phyloP scores from a whole-genome alignment of 2,329 filamentous ascomycete species.

The Colletotrichum trifolii region DNA sequence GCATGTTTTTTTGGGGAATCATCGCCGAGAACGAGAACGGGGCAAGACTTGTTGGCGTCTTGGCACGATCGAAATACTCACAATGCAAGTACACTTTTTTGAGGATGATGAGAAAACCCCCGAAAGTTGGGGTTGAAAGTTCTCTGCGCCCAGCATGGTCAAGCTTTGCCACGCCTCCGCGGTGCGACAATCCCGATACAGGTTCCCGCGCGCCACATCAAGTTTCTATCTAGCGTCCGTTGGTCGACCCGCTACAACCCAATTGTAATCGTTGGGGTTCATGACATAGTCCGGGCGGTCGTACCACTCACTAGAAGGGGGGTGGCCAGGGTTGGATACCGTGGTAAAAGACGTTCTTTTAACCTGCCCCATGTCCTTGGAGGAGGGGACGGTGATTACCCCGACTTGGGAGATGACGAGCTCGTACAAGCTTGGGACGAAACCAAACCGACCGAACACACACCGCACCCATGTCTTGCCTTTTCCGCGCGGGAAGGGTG shows the following conservation, averaged over 20 bases:
- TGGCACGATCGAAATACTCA: not conserved
- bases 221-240: not conserved
- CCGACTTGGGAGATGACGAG: constrained; percentile 19
- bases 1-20: not conserved
- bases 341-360: not conserved
- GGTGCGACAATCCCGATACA: constrained; percentile 1
- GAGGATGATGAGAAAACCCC: too few relatives aligned
- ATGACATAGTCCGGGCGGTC: too few relatives aligned
- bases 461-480: not conserved
- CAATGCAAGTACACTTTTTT: not conserved
- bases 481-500: constrained; percentile 20
- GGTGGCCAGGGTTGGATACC: not conserved
- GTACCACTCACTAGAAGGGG: too few relatives aligned
- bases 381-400: constrained; percentile 26
- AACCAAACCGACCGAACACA: constrained; percentile 6
- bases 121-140: too few relatives aligned
- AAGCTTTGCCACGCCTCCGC: constrained; percentile 22
- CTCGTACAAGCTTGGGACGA: constrained; percentile 18
- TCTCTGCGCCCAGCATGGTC: not conserved
- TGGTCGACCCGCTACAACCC: too few relatives aligned
- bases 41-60: not conserved
- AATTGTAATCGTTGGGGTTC: not conserved
- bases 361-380: constrained; percentile 10
- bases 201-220: not conserved
- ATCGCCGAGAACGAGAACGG: constrained; percentile 17